Evolutionary conservation across 1,284 basidiomycete genomes (phyloP), one percentile per base, ranked within the genome.

Genomic region (Caloboletus inedulis): DNA sequence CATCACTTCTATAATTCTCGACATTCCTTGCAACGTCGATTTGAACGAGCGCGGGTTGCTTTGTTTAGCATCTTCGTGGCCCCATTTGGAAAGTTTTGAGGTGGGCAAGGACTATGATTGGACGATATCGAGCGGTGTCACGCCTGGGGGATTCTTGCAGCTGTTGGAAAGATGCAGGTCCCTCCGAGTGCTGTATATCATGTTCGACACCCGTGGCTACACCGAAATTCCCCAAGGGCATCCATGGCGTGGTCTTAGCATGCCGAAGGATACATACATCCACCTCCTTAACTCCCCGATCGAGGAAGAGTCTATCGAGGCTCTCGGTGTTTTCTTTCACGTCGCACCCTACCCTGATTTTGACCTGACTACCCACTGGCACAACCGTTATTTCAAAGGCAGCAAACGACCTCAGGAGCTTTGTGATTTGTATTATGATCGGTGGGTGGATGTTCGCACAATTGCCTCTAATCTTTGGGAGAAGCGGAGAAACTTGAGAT

Each of bases 51-150:
- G 19, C 19, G 48, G 51, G 19, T 45, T 63, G 4, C 44, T 63
- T 4, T 13, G 14, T n/a, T 49, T 63, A 23, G 56, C 46, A 33
- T 59, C 59, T 8, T 61, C 50, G 6, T 63, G 61, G 59, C 52
- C 61, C 1, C 43, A n/a, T 13, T 16, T 63, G 34, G 47, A 52
- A 34, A 3, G 0, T 3, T 47, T 61, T 4, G 13, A 36, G 4
- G 33, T 60, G n/a, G 35, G 30, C 7, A 1, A 9, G 1, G 1
- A 40, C 2, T 16, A n/a, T n/a, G 48, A 44, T 25, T 60, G 54
- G 47, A 35, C 43, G 2, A 0, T 25, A 21, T 54, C 49, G 3
- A 58, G 59, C 3, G 47, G 23, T 2, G 46, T 63, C 46, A 61
- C 55, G 16, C 61, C 46, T 0, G 10, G 5, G 4, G 59, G 56